These are phyloP conservation scores for Fragosphaeria purpurea DNA, from an alignment of 2,329 filamentous ascomycete genomes.

Conservation along the genomic window DNA sequence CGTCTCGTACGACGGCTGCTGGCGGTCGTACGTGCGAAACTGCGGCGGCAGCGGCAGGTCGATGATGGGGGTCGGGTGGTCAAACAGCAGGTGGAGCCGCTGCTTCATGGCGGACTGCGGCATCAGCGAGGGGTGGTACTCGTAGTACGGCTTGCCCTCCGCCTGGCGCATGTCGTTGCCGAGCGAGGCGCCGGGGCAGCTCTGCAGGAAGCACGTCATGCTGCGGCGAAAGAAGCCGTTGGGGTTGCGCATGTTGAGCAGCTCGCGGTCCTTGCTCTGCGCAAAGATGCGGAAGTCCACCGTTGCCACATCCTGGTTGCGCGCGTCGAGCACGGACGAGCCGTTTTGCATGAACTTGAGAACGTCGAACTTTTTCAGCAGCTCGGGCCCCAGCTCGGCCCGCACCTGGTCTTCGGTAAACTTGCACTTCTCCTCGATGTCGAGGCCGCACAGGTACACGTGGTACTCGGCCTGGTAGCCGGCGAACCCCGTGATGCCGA, in stretches of 20 bases:
- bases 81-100: conserved; percentile 15
- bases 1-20: conserved; percentile 16
- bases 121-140: conserved; percentile 17
- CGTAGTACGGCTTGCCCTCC: conserved; percentile 16
- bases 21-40: conserved; percentile 12
- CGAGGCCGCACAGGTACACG: conserved; percentile 9
- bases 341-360: conserved; percentile 23
- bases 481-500: conserved; percentile 16
- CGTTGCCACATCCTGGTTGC: conserved; percentile 24
- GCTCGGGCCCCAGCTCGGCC: conserved; percentile 16
- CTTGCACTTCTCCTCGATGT: conserved; percentile 11
- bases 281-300: conserved; percentile 26
- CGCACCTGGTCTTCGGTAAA: conserved; percentile 20
- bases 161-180: conserved; percentile 18
- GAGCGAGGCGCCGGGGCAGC: conserved; percentile 16
- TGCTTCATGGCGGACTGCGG: conserved; percentile 18
- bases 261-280: conserved; percentile 27
- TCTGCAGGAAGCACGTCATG: conserved; percentile 18
- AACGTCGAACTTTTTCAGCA: conserved; percentile 13
- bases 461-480: conserved; percentile 18
- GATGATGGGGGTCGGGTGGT: conserved; percentile 12
- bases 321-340: conserved; percentile 17
- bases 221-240: conserved; percentile 16
- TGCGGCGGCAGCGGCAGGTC: conserved; percentile 14
- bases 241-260: conserved; percentile 11